A percentile compares a stretch with the other conserved stretches of the same genome.
Evolutionary conservation across 306 rosid genomes (phyloP).

Genomic region (Cyamopsis tetragonoloba): DNA sequence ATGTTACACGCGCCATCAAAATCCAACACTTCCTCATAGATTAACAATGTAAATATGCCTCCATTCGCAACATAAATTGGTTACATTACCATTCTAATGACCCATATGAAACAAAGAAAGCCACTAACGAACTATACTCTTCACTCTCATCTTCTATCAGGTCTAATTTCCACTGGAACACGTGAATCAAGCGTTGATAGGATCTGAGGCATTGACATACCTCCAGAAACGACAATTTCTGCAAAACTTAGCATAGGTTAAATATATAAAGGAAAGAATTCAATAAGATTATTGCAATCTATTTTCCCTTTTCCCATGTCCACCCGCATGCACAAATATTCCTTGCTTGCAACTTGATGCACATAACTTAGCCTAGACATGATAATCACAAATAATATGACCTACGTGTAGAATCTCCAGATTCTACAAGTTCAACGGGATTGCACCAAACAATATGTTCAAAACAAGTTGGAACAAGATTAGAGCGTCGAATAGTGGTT

Average conservation of each 20-base stretch:
- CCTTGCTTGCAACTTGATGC: background rate
- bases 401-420: background rate
- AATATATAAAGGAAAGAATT: background rate
- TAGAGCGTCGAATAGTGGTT: background rate
- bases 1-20: conserved; percentile 45
- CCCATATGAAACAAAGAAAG: conserved; percentile 26
- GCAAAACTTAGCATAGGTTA: conserved; percentile 35
- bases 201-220: conserved; percentile 98
- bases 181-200: conserved; percentile 64
- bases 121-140: conserved; percentile 19
- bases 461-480: background rate
- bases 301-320: background rate
- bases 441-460: too few species aligned
- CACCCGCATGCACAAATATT: background rate
- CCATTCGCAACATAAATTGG: conserved; percentile 5
- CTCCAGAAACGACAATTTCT: conserved; percentile 96
- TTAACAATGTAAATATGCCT: conserved; percentile 25
- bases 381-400: background rate
- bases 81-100: conserved; percentile 29
- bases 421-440: too few species aligned
- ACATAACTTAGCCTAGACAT: background rate
- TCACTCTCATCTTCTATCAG: conserved; percentile 48
- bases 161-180: conserved; percentile 49
- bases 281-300: background rate
- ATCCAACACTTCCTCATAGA: conserved; percentile 23